Conservation (phyloP, 2,329 filamentous ascomycete genomes). For the Rosellinia necatrix region DNA sequence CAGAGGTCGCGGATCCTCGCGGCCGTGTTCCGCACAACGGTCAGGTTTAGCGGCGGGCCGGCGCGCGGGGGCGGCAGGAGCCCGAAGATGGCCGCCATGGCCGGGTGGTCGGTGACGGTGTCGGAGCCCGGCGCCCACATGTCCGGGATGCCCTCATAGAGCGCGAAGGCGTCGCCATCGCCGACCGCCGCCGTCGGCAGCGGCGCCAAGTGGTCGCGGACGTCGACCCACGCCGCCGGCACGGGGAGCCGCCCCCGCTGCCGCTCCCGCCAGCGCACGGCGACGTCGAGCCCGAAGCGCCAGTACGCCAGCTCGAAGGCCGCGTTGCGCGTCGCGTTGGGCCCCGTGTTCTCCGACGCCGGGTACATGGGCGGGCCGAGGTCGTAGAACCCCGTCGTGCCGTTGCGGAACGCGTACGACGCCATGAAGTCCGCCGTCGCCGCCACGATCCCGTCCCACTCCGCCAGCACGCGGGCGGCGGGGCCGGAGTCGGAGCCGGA, state of each 20-base stretch:
- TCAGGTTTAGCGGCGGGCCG: conserved; percentile 43
- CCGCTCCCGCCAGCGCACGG: conserved; percentile 56
- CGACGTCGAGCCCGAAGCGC: conserved; percentile 62
- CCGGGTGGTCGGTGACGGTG: conserved; percentile 49
- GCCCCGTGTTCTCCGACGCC: conserved; percentile 61
- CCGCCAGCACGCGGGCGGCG: conserved; percentile 47
- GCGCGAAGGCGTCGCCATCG: conserved; percentile 57
- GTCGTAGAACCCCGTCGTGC: conserved; percentile 55
- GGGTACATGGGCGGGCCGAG: conserved; percentile 52
- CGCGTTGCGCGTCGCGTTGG: conserved; percentile 61
- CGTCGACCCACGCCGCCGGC: conserved; percentile 52
- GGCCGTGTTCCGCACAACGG: conserved; percentile 45
- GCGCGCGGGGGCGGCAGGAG: conserved; percentile 47
- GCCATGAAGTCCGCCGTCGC: conserved; percentile 64
- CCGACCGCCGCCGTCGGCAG: conserved; percentile 55
- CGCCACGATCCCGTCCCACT: conserved; percentile 58
- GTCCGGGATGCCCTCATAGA: conserved; percentile 55
- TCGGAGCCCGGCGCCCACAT: conserved; percentile 47
- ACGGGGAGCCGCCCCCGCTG: conserved; percentile 51
- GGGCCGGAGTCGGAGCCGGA: conserved; percentile 50
- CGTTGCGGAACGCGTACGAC: conserved; percentile 60
- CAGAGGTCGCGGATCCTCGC: conserved; percentile 45
- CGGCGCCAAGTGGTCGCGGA: conserved; percentile 57
- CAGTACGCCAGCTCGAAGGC: conserved; percentile 66
- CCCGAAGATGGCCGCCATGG: conserved; percentile 50